Percentiles rank a stretch among this genome's conserved stretches.
Conservation (phyloP, 805 yeast species). For the Nakazawaea holstii region DNA sequence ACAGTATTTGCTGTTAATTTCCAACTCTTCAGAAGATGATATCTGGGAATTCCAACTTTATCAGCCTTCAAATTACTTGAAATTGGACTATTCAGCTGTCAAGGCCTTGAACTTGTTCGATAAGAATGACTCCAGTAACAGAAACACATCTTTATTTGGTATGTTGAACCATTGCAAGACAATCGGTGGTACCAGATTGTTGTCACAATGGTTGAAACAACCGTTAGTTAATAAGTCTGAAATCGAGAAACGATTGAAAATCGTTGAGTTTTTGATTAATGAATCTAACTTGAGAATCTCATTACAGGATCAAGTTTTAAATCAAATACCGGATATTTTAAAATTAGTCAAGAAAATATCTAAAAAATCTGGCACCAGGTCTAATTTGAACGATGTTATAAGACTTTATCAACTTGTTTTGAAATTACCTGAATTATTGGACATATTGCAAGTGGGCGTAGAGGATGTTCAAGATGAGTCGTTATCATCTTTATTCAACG, state of each 20-base stretch:
- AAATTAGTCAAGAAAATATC: constrained; percentile 65
- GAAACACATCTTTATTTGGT: constrained; percentile 61
- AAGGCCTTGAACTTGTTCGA: constrained; percentile 79
- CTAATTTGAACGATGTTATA: constrained; percentile 82
- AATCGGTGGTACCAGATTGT: constrained; percentile 78
- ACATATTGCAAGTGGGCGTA: constrained; percentile 31
- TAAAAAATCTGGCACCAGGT: constrained; percentile 32
- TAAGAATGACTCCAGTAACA: constrained; percentile 37
- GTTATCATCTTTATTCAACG: constrained; percentile 31
- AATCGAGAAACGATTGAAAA: constrained; percentile 62
- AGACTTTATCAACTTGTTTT: constrained; percentile 77
- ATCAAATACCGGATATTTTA: constrained; percentile 77
- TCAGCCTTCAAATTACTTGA: constrained; percentile 76
- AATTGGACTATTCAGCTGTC: constrained; percentile 85
- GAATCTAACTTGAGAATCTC: constrained; percentile 62
- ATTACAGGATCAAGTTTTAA: constrained; percentile 61
- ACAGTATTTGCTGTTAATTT: constrained; percentile 59
- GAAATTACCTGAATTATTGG: constrained; percentile 63
- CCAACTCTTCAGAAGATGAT: constrained; percentile 50
- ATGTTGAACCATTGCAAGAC: constrained; percentile 85
- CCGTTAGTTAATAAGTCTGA: constrained; percentile 66
- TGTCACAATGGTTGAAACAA: constrained; percentile 94
- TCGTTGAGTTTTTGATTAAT: constrained; percentile 72
- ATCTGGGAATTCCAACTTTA: constrained; percentile 56
- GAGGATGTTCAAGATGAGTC: constrained; percentile 16